Percentiles rank a stretch among this genome's conserved stretches.
phyloP scores from a whole-genome alignment of 1,139 yeast genomes.

The Yamadazyma trypodendri region DNA sequence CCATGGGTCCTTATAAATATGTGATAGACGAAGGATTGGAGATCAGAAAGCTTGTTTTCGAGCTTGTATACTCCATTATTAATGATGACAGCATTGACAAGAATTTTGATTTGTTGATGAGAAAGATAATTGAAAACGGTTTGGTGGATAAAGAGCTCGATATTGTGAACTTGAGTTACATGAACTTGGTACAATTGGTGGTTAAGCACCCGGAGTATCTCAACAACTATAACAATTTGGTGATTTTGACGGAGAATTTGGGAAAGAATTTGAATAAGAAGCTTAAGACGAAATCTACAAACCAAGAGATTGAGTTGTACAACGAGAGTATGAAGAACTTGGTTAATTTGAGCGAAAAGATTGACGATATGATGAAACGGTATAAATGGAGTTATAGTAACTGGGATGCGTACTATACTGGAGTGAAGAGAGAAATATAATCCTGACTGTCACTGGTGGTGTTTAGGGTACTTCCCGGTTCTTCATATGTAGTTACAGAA shows the following conservation, averaged over 20 bases:
- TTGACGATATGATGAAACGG: conserved; percentile 17
- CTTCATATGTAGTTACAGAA: too few relatives aligned
- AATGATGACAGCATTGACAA: conserved; percentile 23
- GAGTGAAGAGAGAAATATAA: not conserved
- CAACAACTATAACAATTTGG: conserved; percentile 19
- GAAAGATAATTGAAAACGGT: conserved; percentile 32
- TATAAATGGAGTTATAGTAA: conserved; percentile 16
- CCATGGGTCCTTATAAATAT: conserved; percentile 88
- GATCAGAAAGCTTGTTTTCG: conserved; percentile 72
- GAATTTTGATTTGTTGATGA: conserved; percentile 24
- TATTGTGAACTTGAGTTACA: conserved; percentile 36
- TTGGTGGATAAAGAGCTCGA: conserved; percentile 40
- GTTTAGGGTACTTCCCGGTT: too few relatives aligned
- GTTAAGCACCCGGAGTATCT: conserved; percentile 21
- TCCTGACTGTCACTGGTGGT: too few relatives aligned
- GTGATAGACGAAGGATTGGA: conserved; percentile 78
- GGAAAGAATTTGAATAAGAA: conserved; percentile 33
- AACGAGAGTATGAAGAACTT: conserved; percentile 33
- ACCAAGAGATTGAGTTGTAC: conserved; percentile 40
- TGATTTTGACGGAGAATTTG: conserved; percentile 23
- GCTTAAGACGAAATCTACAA: conserved; percentile 40
- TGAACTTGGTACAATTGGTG: conserved; percentile 31
- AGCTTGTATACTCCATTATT: conserved; percentile 58
- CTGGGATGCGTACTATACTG: conserved; percentile 18
- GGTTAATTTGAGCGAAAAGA: conserved; percentile 23